Conservation (phyloP, 2,329 filamentous ascomycete species). For the Alternaria brassicae region DNA sequence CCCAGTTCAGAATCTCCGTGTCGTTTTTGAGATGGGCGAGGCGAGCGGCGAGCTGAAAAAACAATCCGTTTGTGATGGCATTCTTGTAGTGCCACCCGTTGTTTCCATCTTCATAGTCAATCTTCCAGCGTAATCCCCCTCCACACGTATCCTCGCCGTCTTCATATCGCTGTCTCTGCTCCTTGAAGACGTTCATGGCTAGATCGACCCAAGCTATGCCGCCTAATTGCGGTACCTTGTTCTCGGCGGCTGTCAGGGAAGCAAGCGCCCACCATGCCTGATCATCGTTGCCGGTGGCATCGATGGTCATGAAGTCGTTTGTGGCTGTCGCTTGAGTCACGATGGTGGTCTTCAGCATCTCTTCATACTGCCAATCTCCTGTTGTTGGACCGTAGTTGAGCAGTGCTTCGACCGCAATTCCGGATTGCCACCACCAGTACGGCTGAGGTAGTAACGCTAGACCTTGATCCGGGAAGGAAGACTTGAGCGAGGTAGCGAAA, state of each 20-base stretch:
- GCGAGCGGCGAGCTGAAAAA: constrained; percentile 81
- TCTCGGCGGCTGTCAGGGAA: constrained; percentile 70
- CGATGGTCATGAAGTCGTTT: constrained; percentile 51
- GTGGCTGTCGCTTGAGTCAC: constrained; percentile 32
- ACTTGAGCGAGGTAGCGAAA: constrained; percentile 26
- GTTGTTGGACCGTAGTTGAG: constrained; percentile 54
- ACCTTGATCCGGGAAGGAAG: constrained; percentile 25
- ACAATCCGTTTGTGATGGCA: constrained; percentile 75
- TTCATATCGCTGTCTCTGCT: constrained; percentile 69
- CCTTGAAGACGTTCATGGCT: constrained; percentile 73
- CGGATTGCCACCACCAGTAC: constrained; percentile 45
- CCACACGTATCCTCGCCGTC: constrained; percentile 65
- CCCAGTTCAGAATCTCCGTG: constrained; percentile 62
- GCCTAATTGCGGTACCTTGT: constrained; percentile 62
- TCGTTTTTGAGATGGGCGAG: constrained; percentile 71
- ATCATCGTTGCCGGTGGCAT: constrained; percentile 70
- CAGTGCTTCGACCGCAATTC: constrained; percentile 34
- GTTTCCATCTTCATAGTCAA: constrained; percentile 68
- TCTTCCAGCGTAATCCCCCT: constrained; percentile 76
- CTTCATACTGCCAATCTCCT: constrained; percentile 51
- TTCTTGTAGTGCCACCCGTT: constrained; percentile 84
- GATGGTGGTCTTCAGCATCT: constrained; percentile 37
- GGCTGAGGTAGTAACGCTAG: constrained; percentile 30
- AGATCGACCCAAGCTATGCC: constrained; percentile 67
- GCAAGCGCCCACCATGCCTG: constrained; percentile 76